Percentiles rank a stretch among this genome's conserved stretches.
phyloP scores from a whole-genome alignment of 2,329 filamentous ascomycete genomes.

The Fusarium coffeatum region DNA sequence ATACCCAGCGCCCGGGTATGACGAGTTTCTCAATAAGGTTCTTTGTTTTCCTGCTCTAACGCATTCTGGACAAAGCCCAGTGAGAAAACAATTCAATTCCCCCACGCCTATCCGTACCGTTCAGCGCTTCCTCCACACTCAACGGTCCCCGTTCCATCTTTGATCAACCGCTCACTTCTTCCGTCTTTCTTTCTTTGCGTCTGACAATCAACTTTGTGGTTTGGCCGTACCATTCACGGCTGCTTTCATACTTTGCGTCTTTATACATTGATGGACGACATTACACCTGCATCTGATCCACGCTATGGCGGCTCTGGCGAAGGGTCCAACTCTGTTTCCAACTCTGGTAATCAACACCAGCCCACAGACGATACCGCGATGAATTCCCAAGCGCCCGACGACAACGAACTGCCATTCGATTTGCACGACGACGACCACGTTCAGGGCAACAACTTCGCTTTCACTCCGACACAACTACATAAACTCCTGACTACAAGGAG shows the following conservation, averaged over 20 bases:
- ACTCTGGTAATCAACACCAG: conserved; percentile 22
- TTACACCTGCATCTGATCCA: conserved; percentile 40
- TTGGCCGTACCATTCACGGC: conserved; percentile 9
- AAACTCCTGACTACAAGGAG: conserved; percentile 64
- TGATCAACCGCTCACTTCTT: conserved; percentile 9
- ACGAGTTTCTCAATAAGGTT: conserved; percentile 33
- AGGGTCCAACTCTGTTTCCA: conserved; percentile 28
- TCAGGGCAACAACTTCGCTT: conserved; percentile 62
- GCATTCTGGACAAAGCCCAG: conserved; percentile 15
- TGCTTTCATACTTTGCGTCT: conserved; percentile 1
- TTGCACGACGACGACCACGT: conserved; percentile 46
- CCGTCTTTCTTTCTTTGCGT: conserved; percentile 5
- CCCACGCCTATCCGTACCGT: conserved; percentile 2
- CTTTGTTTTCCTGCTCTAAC: conserved; percentile 34
- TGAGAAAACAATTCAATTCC: neutral
- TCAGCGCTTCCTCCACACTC: conserved; percentile 31
- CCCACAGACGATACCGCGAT: conserved; percentile 16
- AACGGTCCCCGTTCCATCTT: conserved; percentile 22
- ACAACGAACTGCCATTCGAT: conserved; percentile 37
- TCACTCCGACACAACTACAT: conserved; percentile 64
- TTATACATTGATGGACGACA: conserved; percentile 47
- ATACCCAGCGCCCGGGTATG: conserved; percentile 22
- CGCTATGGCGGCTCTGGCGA: conserved; percentile 37
- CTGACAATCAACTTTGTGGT: neutral
- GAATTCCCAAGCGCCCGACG: conserved; percentile 9